Base-by-base conservation (phyloP, 345 rosid genomes). In the Linum tenue region DNA sequence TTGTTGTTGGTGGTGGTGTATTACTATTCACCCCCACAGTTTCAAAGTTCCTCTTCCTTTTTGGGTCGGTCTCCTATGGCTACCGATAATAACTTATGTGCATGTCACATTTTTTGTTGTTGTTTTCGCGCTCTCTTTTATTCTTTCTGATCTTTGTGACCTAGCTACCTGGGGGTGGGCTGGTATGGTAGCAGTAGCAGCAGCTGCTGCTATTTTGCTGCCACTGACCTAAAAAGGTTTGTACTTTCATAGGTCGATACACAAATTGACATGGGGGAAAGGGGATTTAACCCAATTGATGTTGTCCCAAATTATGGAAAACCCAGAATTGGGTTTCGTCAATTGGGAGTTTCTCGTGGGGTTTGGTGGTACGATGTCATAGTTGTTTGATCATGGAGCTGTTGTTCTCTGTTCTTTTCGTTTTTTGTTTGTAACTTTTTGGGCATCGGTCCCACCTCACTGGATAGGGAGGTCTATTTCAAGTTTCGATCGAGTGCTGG, bases 381-480 rank as follows among this genome's bases (percentile, higher is more conserved):
- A 48, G 3, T 14, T 60, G 17, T 37, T 36, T 14, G 44, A 35
- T 53, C 9, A 3, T 37, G 61, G 55, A 9, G 14, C 14, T 56
- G 55, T 37, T 12, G 31, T 22, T 22, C 31, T 22, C 31, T 22
- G 31, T 22, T 22, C 31, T 22, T 22, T 22, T 22, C 31, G 31
- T 22, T 22, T 22, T 22, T 22, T 22, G 31, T 22, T 22, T 22
- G 31, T 22, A 22, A 22, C 31, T 11, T 55, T 61, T 55, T 50
- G 57, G 44, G 64, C 61, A 55, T 66, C 62, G 67, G 63, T 56
- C 75, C 70, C 67, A 51, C 51, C 59, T 14, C 50, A 42, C 56
- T 36, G 59, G 59, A 44, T 35, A 62, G 37, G 37, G 42, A 2
- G 31, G 31, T 22, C 31, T 57, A 51, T 67, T 67, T 67, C 56